A percentile compares a stretch with the other conserved stretches of the same genome.
phyloP scores from a whole-genome alignment of 2,329 filamentous ascomycete species.

The Claviceps fusiformis region DNA sequence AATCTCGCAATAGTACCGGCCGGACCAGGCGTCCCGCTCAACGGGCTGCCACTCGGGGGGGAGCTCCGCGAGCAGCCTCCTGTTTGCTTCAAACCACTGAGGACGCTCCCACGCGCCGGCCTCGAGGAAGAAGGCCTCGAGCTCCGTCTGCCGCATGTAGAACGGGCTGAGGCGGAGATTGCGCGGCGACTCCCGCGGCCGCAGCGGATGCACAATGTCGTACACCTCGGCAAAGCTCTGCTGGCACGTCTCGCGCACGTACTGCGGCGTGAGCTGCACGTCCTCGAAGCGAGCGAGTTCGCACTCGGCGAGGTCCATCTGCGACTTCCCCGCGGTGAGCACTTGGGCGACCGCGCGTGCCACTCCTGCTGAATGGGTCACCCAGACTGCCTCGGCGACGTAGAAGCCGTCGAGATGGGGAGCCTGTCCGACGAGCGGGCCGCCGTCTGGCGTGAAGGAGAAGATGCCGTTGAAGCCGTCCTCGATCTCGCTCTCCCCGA shows the following conservation, averaged over 20 bases:
- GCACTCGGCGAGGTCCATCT: slow-evolving; percentile 44
- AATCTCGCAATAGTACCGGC: slow-evolving; percentile 42
- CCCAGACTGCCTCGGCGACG: slow-evolving; percentile 53
- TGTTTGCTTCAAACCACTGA: slow-evolving; percentile 47
- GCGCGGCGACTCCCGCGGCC: slow-evolving; percentile 42
- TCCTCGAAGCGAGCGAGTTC: slow-evolving; percentile 48
- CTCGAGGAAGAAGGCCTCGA: slow-evolving; percentile 47
- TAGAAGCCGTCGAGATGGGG: slow-evolving; percentile 48
- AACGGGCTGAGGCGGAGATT: slow-evolving; percentile 47
- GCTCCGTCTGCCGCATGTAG: slow-evolving; percentile 36
- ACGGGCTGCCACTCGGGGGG: slow-evolving; percentile 40
- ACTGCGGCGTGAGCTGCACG: slow-evolving; percentile 40
- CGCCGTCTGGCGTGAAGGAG: slow-evolving; percentile 52
- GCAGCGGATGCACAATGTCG: slow-evolving; percentile 48
- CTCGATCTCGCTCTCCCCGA: slow-evolving; percentile 35
- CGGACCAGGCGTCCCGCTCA: slow-evolving; percentile 45
- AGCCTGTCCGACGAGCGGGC: slow-evolving; percentile 43
- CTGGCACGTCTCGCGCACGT: slow-evolving; percentile 43
- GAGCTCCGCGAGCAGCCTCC: slow-evolving; percentile 32
- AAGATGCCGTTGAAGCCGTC: slow-evolving; percentile 54
- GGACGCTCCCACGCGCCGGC: slow-evolving; percentile 48
- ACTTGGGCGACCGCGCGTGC: slow-evolving; percentile 46
- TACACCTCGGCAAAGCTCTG: slow-evolving; percentile 53
- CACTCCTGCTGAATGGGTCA: slow-evolving; percentile 51
- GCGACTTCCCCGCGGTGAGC: slow-evolving; percentile 40